phyloP scores from a whole-genome alignment of 495 filamentous ascomycete species.

The Penicillium coprophilum region DNA sequence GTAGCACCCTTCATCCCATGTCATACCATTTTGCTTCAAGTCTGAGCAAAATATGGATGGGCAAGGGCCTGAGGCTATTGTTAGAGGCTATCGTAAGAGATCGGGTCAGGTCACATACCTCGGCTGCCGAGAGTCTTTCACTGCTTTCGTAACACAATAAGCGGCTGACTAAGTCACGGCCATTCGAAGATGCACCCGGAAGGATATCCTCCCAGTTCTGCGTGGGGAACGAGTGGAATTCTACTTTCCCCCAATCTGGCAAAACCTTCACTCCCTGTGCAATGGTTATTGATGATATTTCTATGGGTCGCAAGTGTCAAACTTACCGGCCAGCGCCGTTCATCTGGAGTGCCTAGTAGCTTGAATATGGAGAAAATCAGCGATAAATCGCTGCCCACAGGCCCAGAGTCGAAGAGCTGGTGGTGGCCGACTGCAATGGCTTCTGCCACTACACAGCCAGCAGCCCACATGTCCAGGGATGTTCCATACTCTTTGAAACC shows the following conservation, averaged over 20 bases:
- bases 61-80: conserved; percentile 31
- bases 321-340: conserved; percentile 72
- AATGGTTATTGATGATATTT: background rate
- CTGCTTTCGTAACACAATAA: conserved; percentile 59
- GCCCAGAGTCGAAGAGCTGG: conserved; percentile 79
- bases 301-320: background rate
- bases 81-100: conserved; percentile 18
- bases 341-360: conserved; percentile 79
- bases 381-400: conserved; percentile 87
- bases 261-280: conserved; percentile 52
- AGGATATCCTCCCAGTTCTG: conserved; percentile 56
- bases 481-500: conserved; percentile 69
- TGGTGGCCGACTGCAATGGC: conserved; percentile 44
- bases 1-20: background rate
- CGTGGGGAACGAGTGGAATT: conserved; percentile 54
- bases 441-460: conserved; percentile 79
- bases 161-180: conserved; percentile 53
- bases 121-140: conserved; percentile 47
- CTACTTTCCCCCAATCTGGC: conserved; percentile 68
- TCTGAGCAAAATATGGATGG: conserved; percentile 40
- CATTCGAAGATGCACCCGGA: conserved; percentile 46
- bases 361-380: conserved; percentile 88
- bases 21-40: conserved; percentile 14
- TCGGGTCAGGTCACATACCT: conserved; percentile 38
- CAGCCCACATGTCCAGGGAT: conserved; percentile 84